Percentiles rank a stretch among this genome's conserved stretches.
These are phyloP conservation scores for Cryptosporidium meleagridis DNA, from an alignment of 169 alveolate genomes.

Conservation along the genomic window DNA sequence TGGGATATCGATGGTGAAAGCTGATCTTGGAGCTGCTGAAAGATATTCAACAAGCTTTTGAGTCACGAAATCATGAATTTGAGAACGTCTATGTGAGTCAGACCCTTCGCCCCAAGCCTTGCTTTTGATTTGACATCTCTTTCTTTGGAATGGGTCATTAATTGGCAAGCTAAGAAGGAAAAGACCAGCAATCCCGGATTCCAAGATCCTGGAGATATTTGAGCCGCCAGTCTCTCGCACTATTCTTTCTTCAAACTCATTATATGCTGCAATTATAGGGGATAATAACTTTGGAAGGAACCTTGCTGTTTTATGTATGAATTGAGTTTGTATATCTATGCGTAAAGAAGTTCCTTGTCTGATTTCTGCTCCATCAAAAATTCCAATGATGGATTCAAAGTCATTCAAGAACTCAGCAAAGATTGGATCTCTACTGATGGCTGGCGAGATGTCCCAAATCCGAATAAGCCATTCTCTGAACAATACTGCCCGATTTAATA, in stretches of 20 bases:
- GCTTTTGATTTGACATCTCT: slow-evolving; percentile 3
- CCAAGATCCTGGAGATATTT: background rate
- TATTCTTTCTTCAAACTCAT: background rate
- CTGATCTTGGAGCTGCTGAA: slow-evolving; percentile 13
- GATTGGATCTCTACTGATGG: background rate
- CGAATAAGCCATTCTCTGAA: slow-evolving; percentile 50
- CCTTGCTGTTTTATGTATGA: background rate
- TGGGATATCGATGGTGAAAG: slow-evolving; percentile 22
- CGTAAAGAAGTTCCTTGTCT: background rate
- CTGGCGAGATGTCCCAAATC: background rate
- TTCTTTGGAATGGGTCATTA: too few relatives aligned
- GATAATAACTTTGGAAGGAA: background rate
- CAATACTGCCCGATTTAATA: slow-evolving; percentile 30
- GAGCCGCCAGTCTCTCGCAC: background rate
- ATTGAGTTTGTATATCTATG: background rate
- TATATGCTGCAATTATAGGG: background rate
- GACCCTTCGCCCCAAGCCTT: background rate
- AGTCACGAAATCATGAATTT: background rate
- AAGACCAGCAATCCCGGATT: background rate
- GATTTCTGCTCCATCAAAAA: background rate
- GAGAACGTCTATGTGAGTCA: background rate
- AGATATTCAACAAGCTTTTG: slow-evolving; percentile 10
- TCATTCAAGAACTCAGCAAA: background rate
- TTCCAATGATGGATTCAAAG: background rate
- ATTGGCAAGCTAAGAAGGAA: background rate